These are phyloP conservation scores for Gastrodia elata DNA, from an alignment of 106 monocot genomes.

Conservation along the genomic window DNA sequence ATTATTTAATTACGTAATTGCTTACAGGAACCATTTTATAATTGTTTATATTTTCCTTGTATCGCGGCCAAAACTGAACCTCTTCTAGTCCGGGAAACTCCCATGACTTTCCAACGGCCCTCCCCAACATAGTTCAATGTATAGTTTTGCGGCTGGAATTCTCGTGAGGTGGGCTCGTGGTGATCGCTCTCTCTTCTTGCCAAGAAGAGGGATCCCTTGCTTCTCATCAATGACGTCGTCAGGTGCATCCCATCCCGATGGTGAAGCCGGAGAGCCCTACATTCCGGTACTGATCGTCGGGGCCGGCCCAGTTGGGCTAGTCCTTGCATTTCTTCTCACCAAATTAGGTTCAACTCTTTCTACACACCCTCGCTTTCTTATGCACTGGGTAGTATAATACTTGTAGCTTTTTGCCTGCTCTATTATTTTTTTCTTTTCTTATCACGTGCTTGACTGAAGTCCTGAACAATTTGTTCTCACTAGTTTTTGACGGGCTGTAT, in stretches of 20 bases:
- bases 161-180: neutral
- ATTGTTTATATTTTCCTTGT: no score
- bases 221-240: constrained; percentile 16
- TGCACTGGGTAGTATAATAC: neutral
- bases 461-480: neutral
- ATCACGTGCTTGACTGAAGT: neutral
- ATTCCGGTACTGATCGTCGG: constrained; percentile 90
- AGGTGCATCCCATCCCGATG: neutral
- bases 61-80: no score
- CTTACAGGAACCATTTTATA: no score
- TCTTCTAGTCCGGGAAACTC: no score
- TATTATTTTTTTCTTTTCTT: neutral
- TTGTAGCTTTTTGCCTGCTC: neutral
- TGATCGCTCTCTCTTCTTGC: neutral
- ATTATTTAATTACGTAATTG: no score
- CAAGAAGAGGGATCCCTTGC: neutral
- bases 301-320: constrained; percentile 89
- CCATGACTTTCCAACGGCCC: neutral
- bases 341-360: constrained; percentile 51
- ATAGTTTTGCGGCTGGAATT: neutral
- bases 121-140: neutral
- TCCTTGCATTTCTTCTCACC: constrained; percentile 78
- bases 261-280: constrained; percentile 14
- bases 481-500: neutral
- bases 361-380: neutral